Conservation (phyloP, 2,329 filamentous ascomycete species). For the Nemania serpens region DNA sequence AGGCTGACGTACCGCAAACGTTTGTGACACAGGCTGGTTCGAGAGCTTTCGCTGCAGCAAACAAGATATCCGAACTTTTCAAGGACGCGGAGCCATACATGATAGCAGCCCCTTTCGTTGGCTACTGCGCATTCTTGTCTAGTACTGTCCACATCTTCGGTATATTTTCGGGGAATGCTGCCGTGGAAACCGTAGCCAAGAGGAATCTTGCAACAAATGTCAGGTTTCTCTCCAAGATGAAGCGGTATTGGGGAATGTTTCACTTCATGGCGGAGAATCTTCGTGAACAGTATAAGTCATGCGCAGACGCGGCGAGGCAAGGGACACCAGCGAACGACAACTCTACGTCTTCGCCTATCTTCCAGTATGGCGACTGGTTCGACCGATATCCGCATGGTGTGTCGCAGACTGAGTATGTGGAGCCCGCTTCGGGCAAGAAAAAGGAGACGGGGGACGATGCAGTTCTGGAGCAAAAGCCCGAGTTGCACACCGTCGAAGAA, state of each 20-base stretch:
- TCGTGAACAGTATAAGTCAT: constrained; percentile 83
- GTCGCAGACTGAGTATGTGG: constrained; percentile 80
- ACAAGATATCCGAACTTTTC: constrained; percentile 82
- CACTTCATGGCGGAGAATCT: constrained; percentile 94
- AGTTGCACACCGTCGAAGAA: constrained; percentile 92
- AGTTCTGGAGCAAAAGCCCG: constrained; percentile 84
- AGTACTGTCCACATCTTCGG: constrained; percentile 94
- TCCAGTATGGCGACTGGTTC: constrained; percentile 98
- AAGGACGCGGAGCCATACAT: constrained; percentile 79
- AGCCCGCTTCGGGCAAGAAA: constrained; percentile 68
- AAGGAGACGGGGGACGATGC: constrained; percentile 85
- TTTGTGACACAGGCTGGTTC: constrained; percentile 78
- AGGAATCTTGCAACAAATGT: constrained; percentile 86
- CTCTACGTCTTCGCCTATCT: constrained; percentile 65
- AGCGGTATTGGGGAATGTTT: constrained; percentile 98
- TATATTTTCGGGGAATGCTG: constrained; percentile 82
- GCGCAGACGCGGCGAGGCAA: constrained; percentile 77
- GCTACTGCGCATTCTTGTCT: constrained; percentile 91
- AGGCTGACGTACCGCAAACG: constrained; percentile 72
- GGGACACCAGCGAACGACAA: constrained; percentile 59
- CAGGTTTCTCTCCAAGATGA: constrained; percentile 91
- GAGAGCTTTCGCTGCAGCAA: constrained; percentile 81
- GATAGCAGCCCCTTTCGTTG: constrained; percentile 88
- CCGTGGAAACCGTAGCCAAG: constrained; percentile 78
- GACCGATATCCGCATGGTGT: constrained; percentile 92